Base-by-base conservation (phyloP, 768 basidiomycete species). In the Guyanaporus albipodus region DNA sequence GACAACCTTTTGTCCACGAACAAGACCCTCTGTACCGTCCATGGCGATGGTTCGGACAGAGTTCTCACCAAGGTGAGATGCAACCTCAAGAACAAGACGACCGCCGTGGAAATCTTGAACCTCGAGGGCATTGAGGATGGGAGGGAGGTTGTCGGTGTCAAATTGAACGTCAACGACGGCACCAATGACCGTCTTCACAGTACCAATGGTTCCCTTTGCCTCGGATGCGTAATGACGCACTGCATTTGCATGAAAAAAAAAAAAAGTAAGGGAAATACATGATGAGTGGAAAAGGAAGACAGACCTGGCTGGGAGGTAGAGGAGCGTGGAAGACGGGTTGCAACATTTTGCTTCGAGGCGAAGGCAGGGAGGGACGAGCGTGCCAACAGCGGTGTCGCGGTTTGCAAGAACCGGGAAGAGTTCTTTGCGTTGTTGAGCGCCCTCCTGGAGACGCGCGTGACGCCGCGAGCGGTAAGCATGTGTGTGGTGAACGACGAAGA, bases 21-120 rank as follows among this genome's bases (percentile, higher is more conserved):
- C 94, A 64, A 99, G 90, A 89, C 96, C 96, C 73, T 96, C 96
- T 43, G 96, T 99, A 85, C 95, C 94, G 67, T 97, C 96, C 96
- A 99, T 99, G 63, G 96, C 96, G 81, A 99, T 99, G 71, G 91
- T 95, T 63, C 96, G 91, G 70, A 96, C 93, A 21, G 93, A 89
- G 81, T 98, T 98, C 77, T 98, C 96, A 70, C 96, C 96, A 46
- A 99, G 78, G 69, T 99, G 96, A 52, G 93, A 91, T 54, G 96
- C 90, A 63, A 99, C 96, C 74, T 99, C 96, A 55, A 99, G 91
- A 61, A 99, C 96, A 68, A 99, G 89, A 69, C 93, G 91, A 70
- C 91, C 91, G 66, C 93, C 93, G 53, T 77, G 76, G 79, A 93
- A 92, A 67, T 85, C 83, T 70, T 92, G 87, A 46, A 99, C 94